A percentile compares a stretch with the other conserved stretches of the same genome.
phyloP scores from a whole-genome alignment of 352 stramenopile species.

The Globisporangium nagaii region DNA sequence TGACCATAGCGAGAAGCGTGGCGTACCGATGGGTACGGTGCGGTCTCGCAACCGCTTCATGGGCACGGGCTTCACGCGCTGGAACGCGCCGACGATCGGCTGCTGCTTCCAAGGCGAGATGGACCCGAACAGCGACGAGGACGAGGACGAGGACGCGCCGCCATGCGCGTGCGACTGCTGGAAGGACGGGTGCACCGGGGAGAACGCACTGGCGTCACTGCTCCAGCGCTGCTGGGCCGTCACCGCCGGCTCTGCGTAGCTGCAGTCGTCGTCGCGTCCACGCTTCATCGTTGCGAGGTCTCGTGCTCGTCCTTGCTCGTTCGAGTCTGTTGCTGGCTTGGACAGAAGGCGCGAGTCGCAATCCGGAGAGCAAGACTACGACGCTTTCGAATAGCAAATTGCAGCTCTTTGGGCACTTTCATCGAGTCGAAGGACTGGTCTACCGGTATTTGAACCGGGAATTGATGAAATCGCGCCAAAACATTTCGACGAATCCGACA shows the following conservation, averaged over 20 bases:
- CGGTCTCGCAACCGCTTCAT: slow-evolving; percentile 66
- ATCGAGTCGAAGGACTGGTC: too few relatives aligned
- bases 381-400: too few relatives aligned
- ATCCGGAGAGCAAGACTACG: too few relatives aligned
- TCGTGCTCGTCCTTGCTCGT: too few relatives aligned
- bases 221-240: slow-evolving; percentile 12
- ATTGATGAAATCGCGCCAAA: too few relatives aligned
- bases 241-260: slow-evolving; percentile 9
- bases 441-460: too few relatives aligned
- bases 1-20: neutral
- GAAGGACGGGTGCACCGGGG: slow-evolving; percentile 6
- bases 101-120: slow-evolving; percentile 61
- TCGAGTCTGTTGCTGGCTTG: too few relatives aligned
- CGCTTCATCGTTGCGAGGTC: slow-evolving; percentile 19
- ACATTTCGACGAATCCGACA: too few relatives aligned
- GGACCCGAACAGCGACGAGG: slow-evolving; percentile 18
- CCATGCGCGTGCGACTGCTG: slow-evolving; percentile 12
- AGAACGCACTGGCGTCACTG: slow-evolving; percentile 4
- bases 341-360: too few relatives aligned
- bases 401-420: too few relatives aligned
- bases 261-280: slow-evolving; percentile 10
- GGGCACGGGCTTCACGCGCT: slow-evolving; percentile 10
- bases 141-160: too few relatives aligned
- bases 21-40: slow-evolving; percentile 58
- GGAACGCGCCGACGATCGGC: slow-evolving; percentile 1